Base-by-base conservation (phyloP, 2,329 filamentous ascomycete genomes). In the Calonectria naviculata region DNA sequence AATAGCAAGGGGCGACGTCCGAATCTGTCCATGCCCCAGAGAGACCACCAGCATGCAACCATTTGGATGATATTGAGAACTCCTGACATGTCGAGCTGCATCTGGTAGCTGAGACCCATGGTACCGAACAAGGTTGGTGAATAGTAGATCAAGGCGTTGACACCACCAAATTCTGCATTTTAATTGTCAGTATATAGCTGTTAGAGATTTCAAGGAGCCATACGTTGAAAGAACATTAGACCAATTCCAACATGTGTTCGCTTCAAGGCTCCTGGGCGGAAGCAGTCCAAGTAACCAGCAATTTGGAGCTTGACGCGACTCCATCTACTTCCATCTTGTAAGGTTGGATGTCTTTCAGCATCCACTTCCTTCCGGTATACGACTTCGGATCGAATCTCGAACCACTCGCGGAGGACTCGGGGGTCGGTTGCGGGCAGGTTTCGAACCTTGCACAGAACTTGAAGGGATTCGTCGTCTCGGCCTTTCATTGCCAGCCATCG, bases 61-160 rank as follows among this genome's bases (percentile, higher is more conserved):
- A 80, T 71, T 65, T 81, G 80, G 1, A 73, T 73, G 5, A 81
- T 71, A 62, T 80, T 80, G 24, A 80, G 71, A 10, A 81, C 78
- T 15, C 80, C 79, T 1, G 79, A 80, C 78, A 80, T 79, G 42
- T 79, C 76, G 24, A 81, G 79, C 36, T 79, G 75, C 75, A 80
- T 79, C 38, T 80, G 74, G 26, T 73, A 75, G 46, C 74, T 73
- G 3, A 91, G 82, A 24, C 89, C 89, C 58, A 91, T 84, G 70
- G 87, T 85, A 0, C 68, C 82, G 81, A 91, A 92, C 67, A 91
- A 90, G 41, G 86, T 85, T 0, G 90, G 89, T 0, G 87, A 87
- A 72, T 90, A 91, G 81, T 90, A 90, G 76, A 90, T 86, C 36
- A 88, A 83, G 1, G 84, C 84, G 65, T 86, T 85, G n/a, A 83